Percentiles rank a stretch among this genome's conserved stretches.
phyloP scores from a whole-genome alignment of 805 yeast genomes.

The Vanderwaltozyma verrucispora region DNA sequence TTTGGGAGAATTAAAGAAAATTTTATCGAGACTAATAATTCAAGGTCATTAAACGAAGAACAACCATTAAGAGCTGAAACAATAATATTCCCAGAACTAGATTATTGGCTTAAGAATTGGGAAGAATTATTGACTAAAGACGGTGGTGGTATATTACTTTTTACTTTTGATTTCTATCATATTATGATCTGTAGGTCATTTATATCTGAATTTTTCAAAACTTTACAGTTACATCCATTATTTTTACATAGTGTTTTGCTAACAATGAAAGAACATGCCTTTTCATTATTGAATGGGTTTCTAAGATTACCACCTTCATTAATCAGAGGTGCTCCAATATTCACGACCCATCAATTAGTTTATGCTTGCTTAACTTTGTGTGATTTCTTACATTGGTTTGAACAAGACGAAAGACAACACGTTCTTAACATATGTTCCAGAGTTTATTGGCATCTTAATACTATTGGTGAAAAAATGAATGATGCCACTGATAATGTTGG shows the following conservation, averaged over 20 bases:
- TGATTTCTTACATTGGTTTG: conserved; percentile 35
- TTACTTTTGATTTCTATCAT: conserved; percentile 40
- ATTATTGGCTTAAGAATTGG: conserved; percentile 40
- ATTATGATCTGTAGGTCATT: conserved; percentile 33
- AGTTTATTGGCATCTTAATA: conserved; percentile 49
- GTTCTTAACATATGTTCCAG: conserved; percentile 39
- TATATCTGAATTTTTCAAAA: conserved; percentile 21
- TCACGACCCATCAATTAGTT: conserved; percentile 41
- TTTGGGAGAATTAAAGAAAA: conserved; percentile 8
- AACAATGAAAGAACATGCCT: conserved; percentile 37
- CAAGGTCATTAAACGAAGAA: not conserved
- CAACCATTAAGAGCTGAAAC: not conserved
- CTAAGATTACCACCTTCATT: conserved; percentile 35
- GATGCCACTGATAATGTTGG: conserved; percentile 55
- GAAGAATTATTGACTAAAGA: conserved; percentile 36
- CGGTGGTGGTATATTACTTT: conserved; percentile 37
- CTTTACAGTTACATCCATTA: conserved; percentile 13
- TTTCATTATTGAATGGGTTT: conserved; percentile 36
- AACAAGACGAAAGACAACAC: conserved; percentile 31
- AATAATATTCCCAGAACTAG: conserved; percentile 28
- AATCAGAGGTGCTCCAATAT: conserved; percentile 46
- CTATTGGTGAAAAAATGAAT: conserved; percentile 45
- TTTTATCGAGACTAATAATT: not conserved
- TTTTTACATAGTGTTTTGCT: conserved; percentile 27
- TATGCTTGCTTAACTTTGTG: conserved; percentile 45